Evolutionary conservation across 805 yeast species (phyloP).

Genomic region (Candida germanica): DNA sequence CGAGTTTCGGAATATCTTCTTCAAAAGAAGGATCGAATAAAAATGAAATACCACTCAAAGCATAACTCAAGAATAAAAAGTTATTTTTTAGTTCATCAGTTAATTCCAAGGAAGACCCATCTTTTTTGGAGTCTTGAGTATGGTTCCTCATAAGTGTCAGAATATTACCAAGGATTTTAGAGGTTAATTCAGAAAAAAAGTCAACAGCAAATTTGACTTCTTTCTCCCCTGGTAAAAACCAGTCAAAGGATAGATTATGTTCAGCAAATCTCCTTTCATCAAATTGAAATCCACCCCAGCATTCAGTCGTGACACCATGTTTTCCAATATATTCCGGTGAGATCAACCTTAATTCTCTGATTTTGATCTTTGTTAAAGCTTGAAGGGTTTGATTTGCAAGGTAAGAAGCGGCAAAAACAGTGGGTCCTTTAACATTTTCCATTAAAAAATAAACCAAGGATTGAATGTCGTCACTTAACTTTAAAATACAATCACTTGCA

Average conservation of each 20-base stretch:
- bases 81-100: conserved; percentile 56
- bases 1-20: conserved; percentile 41
- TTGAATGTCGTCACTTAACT: conserved; percentile 42
- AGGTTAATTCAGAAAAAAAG: conserved; percentile 49
- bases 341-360: conserved; percentile 53
- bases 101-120: conserved; percentile 20
- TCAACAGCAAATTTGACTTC: conserved; percentile 63
- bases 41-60: conserved; percentile 66
- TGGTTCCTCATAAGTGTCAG: conserved; percentile 29
- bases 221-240: conserved; percentile 67
- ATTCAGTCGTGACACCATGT: conserved; percentile 42
- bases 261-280: conserved; percentile 46
- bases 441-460: conserved; percentile 46
- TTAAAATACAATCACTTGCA: conserved; percentile 52
- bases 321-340: conserved; percentile 41
- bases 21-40: conserved; percentile 71
- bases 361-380: conserved; percentile 58
- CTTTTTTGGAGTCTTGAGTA: conserved; percentile 14
- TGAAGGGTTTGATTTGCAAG: conserved; percentile 66
- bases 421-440: conserved; percentile 58
- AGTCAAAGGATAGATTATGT: conserved; percentile 54
- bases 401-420: conserved; percentile 57
- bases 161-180: conserved; percentile 43
- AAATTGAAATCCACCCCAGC: conserved; percentile 78
- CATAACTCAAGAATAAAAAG: conserved; percentile 55